A percentile compares a stretch with the other conserved stretches of the same genome.
phyloP scores from a whole-genome alignment of 2,329 filamentous ascomycete genomes.

The Aspergillus novoparasiticus region DNA sequence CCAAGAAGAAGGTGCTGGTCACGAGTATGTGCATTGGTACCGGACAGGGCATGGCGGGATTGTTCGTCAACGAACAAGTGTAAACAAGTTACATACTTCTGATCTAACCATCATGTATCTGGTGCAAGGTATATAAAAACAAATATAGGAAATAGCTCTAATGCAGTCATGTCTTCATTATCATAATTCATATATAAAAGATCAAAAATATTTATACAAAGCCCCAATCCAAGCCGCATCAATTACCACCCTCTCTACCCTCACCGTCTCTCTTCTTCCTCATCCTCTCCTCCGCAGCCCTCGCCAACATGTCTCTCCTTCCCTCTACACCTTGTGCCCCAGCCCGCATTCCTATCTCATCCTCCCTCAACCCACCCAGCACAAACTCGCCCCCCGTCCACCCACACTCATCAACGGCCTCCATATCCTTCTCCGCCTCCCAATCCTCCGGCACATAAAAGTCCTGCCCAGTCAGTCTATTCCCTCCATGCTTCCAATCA shows the following conservation, averaged over 20 bases:
- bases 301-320: slow-evolving; percentile 73
- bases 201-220: not conserved
- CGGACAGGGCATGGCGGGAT: slow-evolving; percentile 67
- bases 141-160: not conserved
- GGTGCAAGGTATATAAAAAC: not conserved
- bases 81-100: slow-evolving; percentile 13
- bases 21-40: slow-evolving; percentile 86
- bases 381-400: slow-evolving; percentile 82
- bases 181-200: slow-evolving; percentile 5
- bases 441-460: slow-evolving; percentile 63
- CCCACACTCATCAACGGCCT: slow-evolving; percentile 68
- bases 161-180: slow-evolving; percentile 4
- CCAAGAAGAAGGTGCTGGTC: slow-evolving; percentile 86
- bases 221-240: slow-evolving; percentile 2
- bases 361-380: slow-evolving; percentile 58
- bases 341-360: slow-evolving; percentile 38
- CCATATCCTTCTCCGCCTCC: slow-evolving; percentile 53
- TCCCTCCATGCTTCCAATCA: slow-evolving; percentile 76
- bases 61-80: slow-evolving; percentile 67
- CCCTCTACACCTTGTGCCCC: slow-evolving; percentile 52
- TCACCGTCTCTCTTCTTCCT: slow-evolving; percentile 53
- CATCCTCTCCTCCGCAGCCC: slow-evolving; percentile 69
- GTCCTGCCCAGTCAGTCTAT: slow-evolving; percentile 60
- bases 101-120: not conserved
- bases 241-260: slow-evolving; percentile 29